Evolutionary conservation across 352 stramenopile species (phyloP).

Genomic region (Globisporangium canariense): DNA sequence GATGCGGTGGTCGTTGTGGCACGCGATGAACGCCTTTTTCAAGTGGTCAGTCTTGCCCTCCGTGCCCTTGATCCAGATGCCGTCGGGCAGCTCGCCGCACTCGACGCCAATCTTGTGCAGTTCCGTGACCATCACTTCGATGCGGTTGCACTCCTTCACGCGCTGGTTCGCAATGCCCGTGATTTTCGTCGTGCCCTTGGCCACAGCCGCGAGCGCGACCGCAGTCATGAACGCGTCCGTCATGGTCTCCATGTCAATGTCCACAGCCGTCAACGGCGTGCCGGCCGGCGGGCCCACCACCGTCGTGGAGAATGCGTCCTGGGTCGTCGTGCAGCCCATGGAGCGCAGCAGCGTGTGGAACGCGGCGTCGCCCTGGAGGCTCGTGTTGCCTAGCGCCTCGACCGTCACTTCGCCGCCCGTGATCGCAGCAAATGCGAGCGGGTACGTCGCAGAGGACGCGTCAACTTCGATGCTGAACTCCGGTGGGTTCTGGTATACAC

Average conservation of each 20-base stretch:
- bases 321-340: slow-evolving; percentile 76
- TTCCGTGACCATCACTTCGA: slow-evolving; percentile 97
- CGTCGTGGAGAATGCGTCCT: slow-evolving; percentile 61
- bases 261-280: slow-evolving; percentile 76
- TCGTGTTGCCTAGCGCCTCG: slow-evolving; percentile 91
- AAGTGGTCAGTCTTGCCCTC: slow-evolving; percentile 45
- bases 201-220: slow-evolving; percentile 93
- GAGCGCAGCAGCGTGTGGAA: slow-evolving; percentile 88
- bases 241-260: slow-evolving; percentile 97
- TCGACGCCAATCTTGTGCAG: slow-evolving; percentile 93
- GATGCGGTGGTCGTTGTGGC: slow-evolving; percentile 98
- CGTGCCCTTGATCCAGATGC: slow-evolving; percentile 75
- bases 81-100: slow-evolving; percentile 67
- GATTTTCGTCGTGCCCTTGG: slow-evolving; percentile 95
- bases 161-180: slow-evolving; percentile 98
- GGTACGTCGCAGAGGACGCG: slow-evolving; percentile 96
- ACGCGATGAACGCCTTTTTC: slow-evolving; percentile 64
- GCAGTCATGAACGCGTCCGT: slow-evolving; percentile 98
- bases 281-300: slow-evolving; percentile 72
- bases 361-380: slow-evolving; percentile 93
- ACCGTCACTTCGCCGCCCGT: slow-evolving; percentile 94
- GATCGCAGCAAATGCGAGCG: slow-evolving; percentile 95
- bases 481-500: slow-evolving; percentile 67
- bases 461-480: slow-evolving; percentile 92
- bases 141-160: slow-evolving; percentile 98